Percentiles rank a stretch among this genome's conserved stretches.
phyloP scores from a whole-genome alignment of 108 stramenopile genomes.

The Pseudonitzschia multiseries region DNA sequence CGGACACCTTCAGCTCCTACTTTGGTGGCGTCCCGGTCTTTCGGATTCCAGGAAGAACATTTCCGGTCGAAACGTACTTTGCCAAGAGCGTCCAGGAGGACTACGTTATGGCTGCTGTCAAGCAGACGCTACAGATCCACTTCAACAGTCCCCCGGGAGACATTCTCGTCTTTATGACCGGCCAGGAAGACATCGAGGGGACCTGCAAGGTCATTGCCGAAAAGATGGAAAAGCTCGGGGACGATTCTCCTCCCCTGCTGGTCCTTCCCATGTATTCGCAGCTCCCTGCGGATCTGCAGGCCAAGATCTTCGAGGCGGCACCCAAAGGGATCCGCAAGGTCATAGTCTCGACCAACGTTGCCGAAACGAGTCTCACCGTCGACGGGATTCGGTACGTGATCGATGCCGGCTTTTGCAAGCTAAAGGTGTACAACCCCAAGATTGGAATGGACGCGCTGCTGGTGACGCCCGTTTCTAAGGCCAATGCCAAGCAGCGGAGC shows the following conservation, averaged over 20 bases:
- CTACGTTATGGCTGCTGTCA: constrained; percentile 98
- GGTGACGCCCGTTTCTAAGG: constrained; percentile 94
- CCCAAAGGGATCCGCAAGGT: constrained; percentile 93
- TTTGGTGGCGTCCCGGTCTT: constrained; percentile 98
- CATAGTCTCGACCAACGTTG: constrained; percentile 98
- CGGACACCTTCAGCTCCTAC: constrained; percentile 92
- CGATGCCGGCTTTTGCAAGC: constrained; percentile 96
- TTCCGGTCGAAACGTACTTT: constrained; percentile 93
- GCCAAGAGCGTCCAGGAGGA: constrained; percentile 93
- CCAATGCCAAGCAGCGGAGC: constrained; percentile 96
- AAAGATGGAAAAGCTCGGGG: constrained; percentile 84
- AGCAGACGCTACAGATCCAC: constrained; percentile 97
- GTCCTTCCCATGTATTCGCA: constrained; percentile 99
- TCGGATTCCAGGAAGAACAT: constrained; percentile 94
- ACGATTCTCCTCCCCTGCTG: constrained; percentile 87
- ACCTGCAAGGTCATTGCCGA: constrained; percentile 93
- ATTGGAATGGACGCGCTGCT: constrained; percentile 99
- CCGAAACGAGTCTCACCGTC: constrained; percentile 98
- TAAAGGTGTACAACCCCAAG: constrained; percentile 99
- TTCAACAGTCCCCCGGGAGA: constrained; percentile 96
- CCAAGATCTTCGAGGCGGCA: constrained; percentile 96
- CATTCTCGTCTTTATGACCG: constrained; percentile 99
- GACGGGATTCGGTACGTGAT: constrained; percentile 94
- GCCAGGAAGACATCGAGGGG: constrained; percentile 99
- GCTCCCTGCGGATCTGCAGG: constrained; percentile 97